Evolutionary conservation across 208 protist genomes (phyloP).

Genomic region (Trypanosomatidae sp.): DNA sequence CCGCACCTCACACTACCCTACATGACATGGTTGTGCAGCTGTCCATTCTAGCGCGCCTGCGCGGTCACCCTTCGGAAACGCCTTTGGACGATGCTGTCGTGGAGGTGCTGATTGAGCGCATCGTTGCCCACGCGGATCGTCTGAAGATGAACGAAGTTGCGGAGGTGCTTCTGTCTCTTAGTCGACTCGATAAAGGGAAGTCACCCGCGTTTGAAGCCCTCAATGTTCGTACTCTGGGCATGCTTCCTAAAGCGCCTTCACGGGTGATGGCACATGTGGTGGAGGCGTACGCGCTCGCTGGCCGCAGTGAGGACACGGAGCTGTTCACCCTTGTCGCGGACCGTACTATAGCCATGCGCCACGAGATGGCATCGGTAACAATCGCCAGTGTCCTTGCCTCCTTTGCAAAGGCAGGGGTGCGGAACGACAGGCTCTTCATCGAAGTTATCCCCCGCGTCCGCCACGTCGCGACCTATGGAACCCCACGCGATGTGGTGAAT

Average conservation of each 20-base stretch:
- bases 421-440: slow-evolving; percentile 80
- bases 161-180: slow-evolving; percentile 71
- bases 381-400: slow-evolving; percentile 69
- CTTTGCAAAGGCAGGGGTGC: slow-evolving; percentile 59
- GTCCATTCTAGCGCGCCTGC: slow-evolving; percentile 36
- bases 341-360: slow-evolving; percentile 52
- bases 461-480: slow-evolving; percentile 78
- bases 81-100: not conserved
- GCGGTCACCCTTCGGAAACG: not conserved
- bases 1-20: not conserved
- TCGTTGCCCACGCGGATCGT: slow-evolving; percentile 5
- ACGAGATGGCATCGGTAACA: slow-evolving; percentile 59
- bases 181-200: slow-evolving; percentile 31
- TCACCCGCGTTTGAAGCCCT: slow-evolving; percentile 26
- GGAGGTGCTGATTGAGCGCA: slow-evolving; percentile 4
- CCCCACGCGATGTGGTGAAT: slow-evolving; percentile 65
- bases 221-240: slow-evolving; percentile 46
- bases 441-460: slow-evolving; percentile 80
- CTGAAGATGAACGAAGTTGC: slow-evolving; percentile 46
- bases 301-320: slow-evolving; percentile 44
- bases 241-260: slow-evolving; percentile 52
- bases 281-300: slow-evolving; percentile 49
- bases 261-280: slow-evolving; percentile 49
- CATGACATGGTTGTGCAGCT: slow-evolving; percentile 37
- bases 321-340: slow-evolving; percentile 79